Conservation (phyloP, 257 asterid species). For the Solanum corneliomulleri region DNA sequence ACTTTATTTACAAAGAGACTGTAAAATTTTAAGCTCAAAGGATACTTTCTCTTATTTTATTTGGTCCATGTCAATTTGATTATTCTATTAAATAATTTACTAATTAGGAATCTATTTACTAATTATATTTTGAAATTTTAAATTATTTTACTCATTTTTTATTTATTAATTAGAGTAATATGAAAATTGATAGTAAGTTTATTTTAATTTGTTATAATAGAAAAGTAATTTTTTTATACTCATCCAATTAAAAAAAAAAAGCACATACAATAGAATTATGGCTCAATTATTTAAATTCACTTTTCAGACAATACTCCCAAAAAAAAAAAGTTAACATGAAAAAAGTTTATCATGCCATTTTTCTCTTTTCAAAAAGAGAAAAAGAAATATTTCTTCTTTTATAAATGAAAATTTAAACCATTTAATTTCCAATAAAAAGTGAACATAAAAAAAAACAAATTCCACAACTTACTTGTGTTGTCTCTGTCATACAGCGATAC, state of each 20-base stretch:
- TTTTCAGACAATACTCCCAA: neutral
- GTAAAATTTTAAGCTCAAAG: neutral
- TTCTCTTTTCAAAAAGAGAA: neutral
- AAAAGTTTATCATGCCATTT: neutral
- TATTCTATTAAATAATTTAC: no score
- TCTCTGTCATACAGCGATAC: no score
- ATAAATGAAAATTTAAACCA: neutral
- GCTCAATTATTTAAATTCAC: neutral
- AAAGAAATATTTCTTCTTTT: neutral
- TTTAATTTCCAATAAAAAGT: neutral
- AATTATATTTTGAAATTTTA: no score
- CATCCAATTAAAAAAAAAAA: neutral
- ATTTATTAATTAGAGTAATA: neutral
- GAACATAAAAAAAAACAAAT: no score
- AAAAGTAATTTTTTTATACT: neutral
- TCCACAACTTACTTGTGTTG: neutral
- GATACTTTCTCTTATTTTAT: neutral
- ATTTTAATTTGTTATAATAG: neutral
- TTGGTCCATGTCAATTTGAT: neutral
- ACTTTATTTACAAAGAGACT: neutral
- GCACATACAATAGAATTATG: neutral
- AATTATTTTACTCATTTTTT: neutral
- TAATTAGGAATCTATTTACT: no score
- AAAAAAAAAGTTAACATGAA: neutral
- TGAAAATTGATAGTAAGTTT: neutral